phyloP scores from a whole-genome alignment of 2,329 filamentous ascomycete species.

The Curvularia sp. region DNA sequence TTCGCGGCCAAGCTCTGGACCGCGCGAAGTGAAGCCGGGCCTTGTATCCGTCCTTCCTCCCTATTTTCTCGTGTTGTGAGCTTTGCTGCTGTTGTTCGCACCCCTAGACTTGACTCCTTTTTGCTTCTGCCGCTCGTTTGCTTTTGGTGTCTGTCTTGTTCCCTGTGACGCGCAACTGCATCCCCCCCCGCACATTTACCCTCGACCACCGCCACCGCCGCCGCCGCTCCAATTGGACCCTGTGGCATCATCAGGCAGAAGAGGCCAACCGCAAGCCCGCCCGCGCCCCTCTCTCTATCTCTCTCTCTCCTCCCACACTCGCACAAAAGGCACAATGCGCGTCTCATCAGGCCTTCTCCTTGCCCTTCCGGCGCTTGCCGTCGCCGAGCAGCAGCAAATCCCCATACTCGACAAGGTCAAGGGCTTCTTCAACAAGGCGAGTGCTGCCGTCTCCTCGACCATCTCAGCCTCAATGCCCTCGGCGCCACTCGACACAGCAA shows the following conservation, averaged over 20 bases:
- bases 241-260: conserved; percentile 33
- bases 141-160: conserved; percentile 11
- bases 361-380: conserved; percentile 59
- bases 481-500: conserved; percentile 55
- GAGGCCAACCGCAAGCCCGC: conserved; percentile 16
- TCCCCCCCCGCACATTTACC: conserved; percentile 29
- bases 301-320: neutral
- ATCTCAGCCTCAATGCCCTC: conserved; percentile 51
- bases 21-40: conserved; percentile 8
- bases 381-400: conserved; percentile 66
- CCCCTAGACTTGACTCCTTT: conserved; percentile 1
- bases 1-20: conserved; percentile 19
- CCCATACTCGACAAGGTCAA: conserved; percentile 68
- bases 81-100: conserved; percentile 3
- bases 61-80: conserved; percentile 15
- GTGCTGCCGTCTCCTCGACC: conserved; percentile 62
- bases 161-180: conserved; percentile 19
- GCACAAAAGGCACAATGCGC: conserved; percentile 54
- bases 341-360: conserved; percentile 60
- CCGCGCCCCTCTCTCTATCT: conserved; percentile 14
- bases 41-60: conserved; percentile 9
- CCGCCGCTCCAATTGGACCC: conserved; percentile 29
- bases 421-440: conserved; percentile 63
- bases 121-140: conserved; percentile 17
- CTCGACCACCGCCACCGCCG: conserved; percentile 2